A percentile compares a stretch with the other conserved stretches of the same genome.
phyloP scores from a whole-genome alignment of 139 green algal species.

The Closterium sp. region DNA sequence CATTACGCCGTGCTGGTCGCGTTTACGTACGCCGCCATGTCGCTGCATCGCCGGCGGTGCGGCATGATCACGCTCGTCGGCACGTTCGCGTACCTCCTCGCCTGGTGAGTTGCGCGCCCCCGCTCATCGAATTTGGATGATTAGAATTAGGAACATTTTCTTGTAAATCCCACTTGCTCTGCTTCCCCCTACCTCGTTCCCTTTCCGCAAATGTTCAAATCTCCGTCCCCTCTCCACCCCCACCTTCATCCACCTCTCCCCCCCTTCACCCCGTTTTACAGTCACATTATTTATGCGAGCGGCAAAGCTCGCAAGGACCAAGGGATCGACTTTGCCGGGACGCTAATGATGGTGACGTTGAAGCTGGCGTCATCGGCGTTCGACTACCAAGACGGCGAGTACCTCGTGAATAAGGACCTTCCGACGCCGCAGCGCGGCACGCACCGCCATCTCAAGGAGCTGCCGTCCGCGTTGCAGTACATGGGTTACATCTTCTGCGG shows the following conservation, averaged over 20 bases:
- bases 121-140: too few species aligned
- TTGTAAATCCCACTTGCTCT: too few species aligned
- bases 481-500: conserved; percentile 40
- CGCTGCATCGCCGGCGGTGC: background rate
- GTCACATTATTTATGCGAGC: background rate
- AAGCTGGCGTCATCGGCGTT: conserved; percentile 42
- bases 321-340: conserved; percentile 47
- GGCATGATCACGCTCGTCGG: conserved; percentile 31
- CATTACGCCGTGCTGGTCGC: conserved; percentile 18
- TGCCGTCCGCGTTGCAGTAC: conserved; percentile 49
- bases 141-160: too few species aligned
- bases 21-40: conserved; percentile 38
- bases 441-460: background rate
- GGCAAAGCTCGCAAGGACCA: background rate
- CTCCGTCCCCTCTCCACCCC: background rate
- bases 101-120: conserved; percentile 8
- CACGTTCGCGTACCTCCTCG: conserved; percentile 37
- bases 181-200: too few species aligned
- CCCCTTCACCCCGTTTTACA: background rate
- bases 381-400: conserved; percentile 41
- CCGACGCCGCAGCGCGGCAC: background rate
- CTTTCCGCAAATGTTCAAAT: too few species aligned
- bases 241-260: too few species aligned
- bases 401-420: conserved; percentile 9
- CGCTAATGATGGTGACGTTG: conserved; percentile 44